These are phyloP conservation scores for Hirschfeldia incana DNA, from an alignment of 345 rosid species.

Conservation along the genomic window DNA sequence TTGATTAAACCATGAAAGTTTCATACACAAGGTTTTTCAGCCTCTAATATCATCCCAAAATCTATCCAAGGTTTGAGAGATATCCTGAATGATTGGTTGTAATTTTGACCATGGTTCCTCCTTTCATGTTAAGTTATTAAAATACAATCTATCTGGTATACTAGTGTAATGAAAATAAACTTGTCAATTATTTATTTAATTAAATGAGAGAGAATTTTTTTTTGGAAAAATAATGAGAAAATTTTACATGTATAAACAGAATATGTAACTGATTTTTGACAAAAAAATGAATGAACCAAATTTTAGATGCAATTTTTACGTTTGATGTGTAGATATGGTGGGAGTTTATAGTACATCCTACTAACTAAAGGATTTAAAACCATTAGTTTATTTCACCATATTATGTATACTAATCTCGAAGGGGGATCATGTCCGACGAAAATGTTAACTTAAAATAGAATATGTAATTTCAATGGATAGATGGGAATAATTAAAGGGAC, in stretches of 20 bases:
- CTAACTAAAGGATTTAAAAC: not conserved
- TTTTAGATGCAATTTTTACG: not conserved
- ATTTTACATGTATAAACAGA: not conserved
- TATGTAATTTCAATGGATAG: not conserved
- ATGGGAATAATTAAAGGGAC: not conserved
- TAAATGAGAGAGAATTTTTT: too few species aligned
- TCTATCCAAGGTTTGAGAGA: too few species aligned
- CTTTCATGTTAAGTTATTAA: too few species aligned
- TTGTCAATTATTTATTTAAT: too few species aligned
- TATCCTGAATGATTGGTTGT: too few species aligned
- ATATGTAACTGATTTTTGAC: not conserved
- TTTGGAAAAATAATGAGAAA: not conserved
- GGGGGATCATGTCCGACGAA: constrained; percentile 49
- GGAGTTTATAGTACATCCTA: not conserved
- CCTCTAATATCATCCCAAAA: too few species aligned
- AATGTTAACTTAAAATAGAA: not conserved
- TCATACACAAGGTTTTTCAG: too few species aligned
- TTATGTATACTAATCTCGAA: constrained; percentile 40
- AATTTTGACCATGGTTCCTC: too few species aligned
- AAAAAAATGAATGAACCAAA: not conserved
- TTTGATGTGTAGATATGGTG: not conserved
- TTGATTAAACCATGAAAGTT: too few species aligned
- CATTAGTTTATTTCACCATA: not conserved
- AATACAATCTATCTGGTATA: too few species aligned
- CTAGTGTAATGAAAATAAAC: too few species aligned